Evolutionary conservation across 1,284 basidiomycete genomes (phyloP).

Genomic region (Cutaneotrichosporon spelunceum): DNA sequence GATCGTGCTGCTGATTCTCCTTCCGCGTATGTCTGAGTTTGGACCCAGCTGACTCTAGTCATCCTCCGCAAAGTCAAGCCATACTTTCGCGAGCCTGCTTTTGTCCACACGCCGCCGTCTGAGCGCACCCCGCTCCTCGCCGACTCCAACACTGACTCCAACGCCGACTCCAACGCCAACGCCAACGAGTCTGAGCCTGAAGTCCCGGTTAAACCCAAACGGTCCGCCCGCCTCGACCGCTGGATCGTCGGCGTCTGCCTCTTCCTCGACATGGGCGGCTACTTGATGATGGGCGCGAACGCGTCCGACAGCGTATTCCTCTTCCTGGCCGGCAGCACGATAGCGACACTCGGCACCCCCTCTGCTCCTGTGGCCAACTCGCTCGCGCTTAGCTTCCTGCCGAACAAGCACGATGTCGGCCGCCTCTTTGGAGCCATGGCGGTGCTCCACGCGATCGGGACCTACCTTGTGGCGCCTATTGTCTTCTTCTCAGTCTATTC

Average conservation of each 20-base stretch:
- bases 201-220: conserved; percentile 22
- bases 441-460: conserved; percentile 43
- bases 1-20: conserved; percentile 60
- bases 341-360: conserved; percentile 40
- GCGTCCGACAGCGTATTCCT: conserved; percentile 14
- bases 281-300: conserved; percentile 54
- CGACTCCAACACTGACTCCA: background rate
- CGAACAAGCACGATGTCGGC: conserved; percentile 42
- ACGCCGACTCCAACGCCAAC: background rate
- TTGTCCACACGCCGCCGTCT: conserved; percentile 15
- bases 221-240: conserved; percentile 44
- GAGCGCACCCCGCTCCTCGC: conserved; percentile 14
- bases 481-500: conserved; percentile 45
- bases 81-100: conserved; percentile 23
- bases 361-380: conserved; percentile 42
- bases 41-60: conserved; percentile 25
- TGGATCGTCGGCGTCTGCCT: conserved; percentile 43
- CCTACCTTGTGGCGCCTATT: conserved; percentile 42
- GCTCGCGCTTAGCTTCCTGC: conserved; percentile 45
- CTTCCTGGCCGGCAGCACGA: conserved; percentile 38
- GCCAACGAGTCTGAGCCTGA: background rate
- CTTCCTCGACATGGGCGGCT: conserved; percentile 59
- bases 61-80: conserved; percentile 47
- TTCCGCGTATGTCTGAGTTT: conserved; percentile 56
- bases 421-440: conserved; percentile 48